Evolutionary conservation across 768 basidiomycete genomes (phyloP).

Genomic region (Termitomyces sp.): DNA sequence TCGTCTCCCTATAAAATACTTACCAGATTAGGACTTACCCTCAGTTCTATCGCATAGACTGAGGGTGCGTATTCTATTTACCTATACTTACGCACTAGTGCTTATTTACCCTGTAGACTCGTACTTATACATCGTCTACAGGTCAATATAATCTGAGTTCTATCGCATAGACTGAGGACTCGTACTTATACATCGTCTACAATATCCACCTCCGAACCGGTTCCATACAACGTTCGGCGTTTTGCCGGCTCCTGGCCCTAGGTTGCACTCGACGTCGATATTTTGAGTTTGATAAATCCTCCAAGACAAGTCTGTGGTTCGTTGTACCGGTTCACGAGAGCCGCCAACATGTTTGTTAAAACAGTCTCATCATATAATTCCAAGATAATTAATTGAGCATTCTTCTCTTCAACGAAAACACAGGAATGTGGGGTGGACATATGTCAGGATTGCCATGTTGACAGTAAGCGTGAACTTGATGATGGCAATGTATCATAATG

Average conservation of each 20-base stretch:
- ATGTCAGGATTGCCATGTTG: neutral
- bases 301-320: neutral
- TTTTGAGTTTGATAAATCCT: neutral
- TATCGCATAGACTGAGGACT: no score
- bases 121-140: no score
- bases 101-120: no score
- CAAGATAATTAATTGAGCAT: neutral
- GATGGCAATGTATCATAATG: neutral
- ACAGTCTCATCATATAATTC: neutral
- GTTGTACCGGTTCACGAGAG: neutral
- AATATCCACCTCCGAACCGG: neutral
- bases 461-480: neutral
- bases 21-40: no score
- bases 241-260: neutral
- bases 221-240: no score
- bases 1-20: no score
- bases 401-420: neutral
- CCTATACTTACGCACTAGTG: no score
- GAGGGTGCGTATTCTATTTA: no score
- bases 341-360: neutral
- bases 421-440: neutral
- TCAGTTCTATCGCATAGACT: no score
- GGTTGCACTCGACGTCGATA: conserved; percentile 15
- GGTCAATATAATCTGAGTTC: no score
- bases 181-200: no score